Conservation (phyloP, 2,329 filamentous ascomycete species). For the Aspergillus carbonarius region DNA sequence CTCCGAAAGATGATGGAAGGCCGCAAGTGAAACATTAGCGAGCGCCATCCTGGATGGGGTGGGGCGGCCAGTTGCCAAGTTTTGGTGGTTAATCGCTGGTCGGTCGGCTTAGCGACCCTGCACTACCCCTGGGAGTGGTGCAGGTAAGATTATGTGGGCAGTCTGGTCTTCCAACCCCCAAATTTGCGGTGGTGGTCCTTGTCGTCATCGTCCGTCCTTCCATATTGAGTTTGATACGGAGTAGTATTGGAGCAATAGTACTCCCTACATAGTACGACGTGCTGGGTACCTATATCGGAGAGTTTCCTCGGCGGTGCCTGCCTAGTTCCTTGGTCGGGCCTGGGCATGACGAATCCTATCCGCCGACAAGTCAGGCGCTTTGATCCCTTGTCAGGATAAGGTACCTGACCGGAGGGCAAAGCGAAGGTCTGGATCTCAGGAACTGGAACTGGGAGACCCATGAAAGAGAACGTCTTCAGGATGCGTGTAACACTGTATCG, state of each 20-base stretch:
- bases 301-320: not conserved
- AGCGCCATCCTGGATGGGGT: slow-evolving; percentile 8
- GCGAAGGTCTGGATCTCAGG: too few relatives aligned
- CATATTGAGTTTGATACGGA: not conserved
- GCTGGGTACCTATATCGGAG: not conserved
- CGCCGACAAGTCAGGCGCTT: not conserved
- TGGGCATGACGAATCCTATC: not conserved
- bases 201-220: not conserved
- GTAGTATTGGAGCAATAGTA: not conserved
- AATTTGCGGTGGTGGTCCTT: not conserved
- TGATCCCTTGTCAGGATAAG: not conserved
- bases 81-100: slow-evolving; percentile 5
- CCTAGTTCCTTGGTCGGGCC: not conserved
- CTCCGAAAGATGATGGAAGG: not conserved
- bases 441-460: too few relatives aligned
- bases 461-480: too few relatives aligned
- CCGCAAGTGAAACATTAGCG: slow-evolving; percentile 23
- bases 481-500: too few relatives aligned
- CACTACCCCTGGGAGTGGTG: slow-evolving; percentile 7
- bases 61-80: slow-evolving; percentile 5
- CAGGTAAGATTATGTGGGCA: not conserved
- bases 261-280: not conserved
- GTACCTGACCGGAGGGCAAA: too few relatives aligned
- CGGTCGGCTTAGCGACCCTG: not conserved
- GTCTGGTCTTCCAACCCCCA: not conserved